Evolutionary conservation across 2,329 filamentous ascomycete species (phyloP).

Genomic region (Neonectria neomacrospora): DNA sequence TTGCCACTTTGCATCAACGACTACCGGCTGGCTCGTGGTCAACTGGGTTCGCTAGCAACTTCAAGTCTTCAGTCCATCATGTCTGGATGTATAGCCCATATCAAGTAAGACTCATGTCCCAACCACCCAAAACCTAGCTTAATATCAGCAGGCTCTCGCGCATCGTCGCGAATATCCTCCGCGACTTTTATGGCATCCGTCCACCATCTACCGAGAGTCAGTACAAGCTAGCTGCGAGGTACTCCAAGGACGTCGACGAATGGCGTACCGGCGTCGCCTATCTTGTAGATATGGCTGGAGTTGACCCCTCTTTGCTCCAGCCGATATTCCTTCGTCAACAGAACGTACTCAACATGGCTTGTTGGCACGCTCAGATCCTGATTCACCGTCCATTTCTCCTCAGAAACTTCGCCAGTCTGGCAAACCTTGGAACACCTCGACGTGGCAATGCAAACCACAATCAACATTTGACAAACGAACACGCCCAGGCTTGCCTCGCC

Average conservation of each 20-base stretch:
- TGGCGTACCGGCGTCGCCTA: slow-evolving; percentile 50
- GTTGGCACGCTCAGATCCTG: slow-evolving; percentile 56
- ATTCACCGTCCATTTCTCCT: slow-evolving; percentile 53
- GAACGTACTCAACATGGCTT: slow-evolving; percentile 54
- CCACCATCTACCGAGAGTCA: slow-evolving; percentile 43
- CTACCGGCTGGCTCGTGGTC: slow-evolving; percentile 52
- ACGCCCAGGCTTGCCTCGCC: slow-evolving; percentile 46
- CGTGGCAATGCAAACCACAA: slow-evolving; percentile 39
- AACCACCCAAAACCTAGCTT: neutral
- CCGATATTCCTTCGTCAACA: slow-evolving; percentile 55
- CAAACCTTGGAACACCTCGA: slow-evolving; percentile 21
- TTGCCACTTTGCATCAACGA: slow-evolving; percentile 67
- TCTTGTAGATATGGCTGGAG: slow-evolving; percentile 53
- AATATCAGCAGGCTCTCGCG: slow-evolving; percentile 40
- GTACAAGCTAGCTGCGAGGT: slow-evolving; percentile 44
- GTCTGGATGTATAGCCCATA: slow-evolving; percentile 48
- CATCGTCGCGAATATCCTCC: slow-evolving; percentile 50
- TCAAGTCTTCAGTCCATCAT: slow-evolving; percentile 40
- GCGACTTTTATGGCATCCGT: slow-evolving; percentile 50
- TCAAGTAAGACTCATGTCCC: slow-evolving; percentile 42
- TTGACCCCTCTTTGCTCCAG: slow-evolving; percentile 48
- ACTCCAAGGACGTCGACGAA: slow-evolving; percentile 45
- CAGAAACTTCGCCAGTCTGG: slow-evolving; percentile 47
- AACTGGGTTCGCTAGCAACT: neutral
- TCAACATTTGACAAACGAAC: slow-evolving; percentile 30